Conservation (phyloP, 371 early-diverging fungal genomes). For the Mortierella sp. region DNA sequence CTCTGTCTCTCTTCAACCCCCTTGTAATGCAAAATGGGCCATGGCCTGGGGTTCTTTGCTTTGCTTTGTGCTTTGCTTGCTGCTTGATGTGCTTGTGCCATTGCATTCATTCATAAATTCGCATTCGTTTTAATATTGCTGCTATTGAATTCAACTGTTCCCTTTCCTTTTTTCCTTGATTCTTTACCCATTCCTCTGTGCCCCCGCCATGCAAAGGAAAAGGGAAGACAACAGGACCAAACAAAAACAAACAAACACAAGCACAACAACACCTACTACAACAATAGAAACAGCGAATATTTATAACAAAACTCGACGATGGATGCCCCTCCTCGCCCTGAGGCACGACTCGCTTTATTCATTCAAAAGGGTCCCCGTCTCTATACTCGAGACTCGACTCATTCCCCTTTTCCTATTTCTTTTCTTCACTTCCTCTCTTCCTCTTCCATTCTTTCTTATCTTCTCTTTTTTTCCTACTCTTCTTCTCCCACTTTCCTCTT, state of each 20-base stretch:
- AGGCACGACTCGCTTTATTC: neutral
- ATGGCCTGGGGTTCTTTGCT: conserved; percentile 5
- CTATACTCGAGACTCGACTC: neutral
- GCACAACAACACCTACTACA: neutral
- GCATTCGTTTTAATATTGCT: neutral
- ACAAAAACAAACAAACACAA: conserved; percentile 15
- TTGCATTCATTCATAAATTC: neutral
- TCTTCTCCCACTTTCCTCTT: neutral
- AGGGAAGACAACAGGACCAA: neutral
- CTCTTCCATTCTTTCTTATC: neutral
- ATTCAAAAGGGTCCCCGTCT: neutral
- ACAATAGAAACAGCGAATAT: neutral
- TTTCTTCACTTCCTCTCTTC: neutral
- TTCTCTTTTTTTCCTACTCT: neutral
- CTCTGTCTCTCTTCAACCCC: neutral
- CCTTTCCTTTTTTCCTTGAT: neutral
- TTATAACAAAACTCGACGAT: neutral
- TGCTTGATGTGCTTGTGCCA: too few species aligned
- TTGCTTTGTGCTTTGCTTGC: neutral
- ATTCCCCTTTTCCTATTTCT: neutral
- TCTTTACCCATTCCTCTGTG: conserved; percentile 6
- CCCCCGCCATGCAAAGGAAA: conserved; percentile 6
- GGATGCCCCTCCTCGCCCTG: neutral
- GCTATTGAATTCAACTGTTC: too few species aligned
- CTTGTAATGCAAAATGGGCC: conserved; percentile 4